Conservation (phyloP, 2,329 filamentous ascomycete genomes). For the Nemania serpens region DNA sequence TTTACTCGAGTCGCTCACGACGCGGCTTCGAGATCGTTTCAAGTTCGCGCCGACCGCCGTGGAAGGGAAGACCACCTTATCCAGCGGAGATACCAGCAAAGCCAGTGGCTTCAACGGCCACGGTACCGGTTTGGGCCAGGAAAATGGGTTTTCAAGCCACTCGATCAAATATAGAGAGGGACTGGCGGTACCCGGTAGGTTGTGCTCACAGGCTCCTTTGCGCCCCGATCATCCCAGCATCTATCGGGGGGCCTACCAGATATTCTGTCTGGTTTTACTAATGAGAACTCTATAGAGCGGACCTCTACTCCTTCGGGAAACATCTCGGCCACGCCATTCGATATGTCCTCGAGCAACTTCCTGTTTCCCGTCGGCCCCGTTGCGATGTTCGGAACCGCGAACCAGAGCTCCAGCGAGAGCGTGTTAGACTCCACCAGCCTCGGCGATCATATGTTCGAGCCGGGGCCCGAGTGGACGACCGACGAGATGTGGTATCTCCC, state of each 20-base stretch:
- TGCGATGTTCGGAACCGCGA: conserved; percentile 55
- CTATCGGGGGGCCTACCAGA: not conserved
- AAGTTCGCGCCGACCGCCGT: conserved; percentile 63
- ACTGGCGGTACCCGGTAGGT: conserved; percentile 39
- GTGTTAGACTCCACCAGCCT: conserved; percentile 40
- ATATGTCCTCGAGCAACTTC: conserved; percentile 59
- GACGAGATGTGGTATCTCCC: conserved; percentile 70
- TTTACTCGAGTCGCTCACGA: conserved; percentile 77
- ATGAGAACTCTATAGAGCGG: conserved; percentile 41
- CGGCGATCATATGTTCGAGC: conserved; percentile 51
- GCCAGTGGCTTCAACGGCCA: conserved; percentile 37
- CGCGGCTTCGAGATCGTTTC: conserved; percentile 73
- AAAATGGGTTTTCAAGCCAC: conserved; percentile 36
- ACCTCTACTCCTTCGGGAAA: conserved; percentile 51
- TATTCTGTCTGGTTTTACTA: conserved; percentile 13
- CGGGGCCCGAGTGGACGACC: conserved; percentile 57
- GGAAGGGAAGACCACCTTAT: conserved; percentile 49
- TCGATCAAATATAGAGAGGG: conserved; percentile 37
- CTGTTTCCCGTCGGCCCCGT: conserved; percentile 54
- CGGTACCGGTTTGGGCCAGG: conserved; percentile 37
- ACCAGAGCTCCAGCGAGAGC: conserved; percentile 46
- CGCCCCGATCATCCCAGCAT: not conserved
- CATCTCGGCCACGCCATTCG: conserved; percentile 68
- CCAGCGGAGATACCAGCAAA: conserved; percentile 39
- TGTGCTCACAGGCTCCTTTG: not conserved